Evolutionary conservation across 805 yeast genomes (phyloP), one percentile per base, ranked within the genome.

Genomic region (Nakazawaea siamensis): DNA sequence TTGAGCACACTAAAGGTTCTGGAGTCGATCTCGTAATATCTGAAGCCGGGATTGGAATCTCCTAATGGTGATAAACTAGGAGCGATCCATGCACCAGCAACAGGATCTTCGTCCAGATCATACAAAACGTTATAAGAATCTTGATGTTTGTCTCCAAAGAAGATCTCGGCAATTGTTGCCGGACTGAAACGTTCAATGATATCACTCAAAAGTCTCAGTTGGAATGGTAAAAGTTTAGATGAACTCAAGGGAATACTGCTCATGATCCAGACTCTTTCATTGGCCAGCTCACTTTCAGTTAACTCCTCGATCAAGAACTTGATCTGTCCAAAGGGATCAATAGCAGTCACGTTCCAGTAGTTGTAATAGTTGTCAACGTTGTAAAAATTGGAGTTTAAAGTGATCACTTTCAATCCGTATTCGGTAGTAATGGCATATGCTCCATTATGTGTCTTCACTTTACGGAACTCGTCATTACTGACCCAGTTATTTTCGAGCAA

Each of bases 261-360:
- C 16, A 37, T 24, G 7, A 37, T 18, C 87, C 87, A 80, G n/a
- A 76, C 87, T 47, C 80, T 61, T 52, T 77, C 75, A 33, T 70
- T 72, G 7, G 58, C 60, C 24, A 46, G 38, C 53, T 80, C 87
- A 43, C 79, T 65, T 33, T 66, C 78, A n/a, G 68, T 51, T 34
- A 80, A 60, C 56, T 80, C 86, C 35, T 71, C 66, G 32, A 75
- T 66, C 41, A 80, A 54, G 50, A 77, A 80, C 43, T 68, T 55
- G 58, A 80, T 62, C 44, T 70, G 73, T 2, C 85, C 86, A 48
- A 77, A 76, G 17, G 8, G 20, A 43, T 63, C 68, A 21, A 29
- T 31, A 6, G 18, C 24, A 11, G 27, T 14, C 5, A 14, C 15
- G 25, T 44, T 58, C 64, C 18, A 55, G 61, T 63, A 30, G 59